These are phyloP conservation scores for Catenaria anguillulae DNA, from an alignment of 371 early-diverging fungal species.

Conservation along the genomic window DNA sequence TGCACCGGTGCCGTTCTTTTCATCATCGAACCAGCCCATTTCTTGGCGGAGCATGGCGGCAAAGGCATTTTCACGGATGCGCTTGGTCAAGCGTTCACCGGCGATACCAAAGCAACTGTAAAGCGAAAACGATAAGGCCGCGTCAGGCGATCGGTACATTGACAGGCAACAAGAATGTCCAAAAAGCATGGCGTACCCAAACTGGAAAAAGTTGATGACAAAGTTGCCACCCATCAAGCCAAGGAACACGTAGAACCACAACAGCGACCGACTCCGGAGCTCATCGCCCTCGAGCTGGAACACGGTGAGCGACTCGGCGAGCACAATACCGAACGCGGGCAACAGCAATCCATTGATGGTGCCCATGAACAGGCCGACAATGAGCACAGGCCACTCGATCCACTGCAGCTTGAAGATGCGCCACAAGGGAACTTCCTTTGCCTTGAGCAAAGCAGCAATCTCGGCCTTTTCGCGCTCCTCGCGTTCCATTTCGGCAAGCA, in stretches of 20 bases:
- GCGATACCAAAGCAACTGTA: too few relatives aligned
- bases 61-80: too few relatives aligned
- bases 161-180: too few relatives aligned
- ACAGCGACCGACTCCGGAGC: slow-evolving; percentile 24
- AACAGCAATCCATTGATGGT: slow-evolving; percentile 35
- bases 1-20: too few relatives aligned
- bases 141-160: too few relatives aligned
- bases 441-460: background rate
- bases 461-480: slow-evolving; percentile 4
- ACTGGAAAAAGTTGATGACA: background rate
- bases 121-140: too few relatives aligned
- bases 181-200: too few relatives aligned
- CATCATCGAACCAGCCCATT: too few relatives aligned
- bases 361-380: slow-evolving; percentile 10
- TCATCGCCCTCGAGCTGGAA: background rate
- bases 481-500: background rate
- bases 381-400: slow-evolving; percentile 2
- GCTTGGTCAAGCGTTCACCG: too few relatives aligned
- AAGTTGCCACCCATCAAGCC: slow-evolving; percentile 8
- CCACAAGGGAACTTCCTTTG: background rate
- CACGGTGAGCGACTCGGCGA: background rate
- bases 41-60: too few relatives aligned
- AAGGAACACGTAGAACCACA: slow-evolving; percentile 67
- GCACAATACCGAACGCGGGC: slow-evolving; percentile 23
- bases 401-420: slow-evolving; percentile 6